Evolutionary conservation across 805 yeast species (phyloP).

Genomic region (Henningerozyma blattae): DNA sequence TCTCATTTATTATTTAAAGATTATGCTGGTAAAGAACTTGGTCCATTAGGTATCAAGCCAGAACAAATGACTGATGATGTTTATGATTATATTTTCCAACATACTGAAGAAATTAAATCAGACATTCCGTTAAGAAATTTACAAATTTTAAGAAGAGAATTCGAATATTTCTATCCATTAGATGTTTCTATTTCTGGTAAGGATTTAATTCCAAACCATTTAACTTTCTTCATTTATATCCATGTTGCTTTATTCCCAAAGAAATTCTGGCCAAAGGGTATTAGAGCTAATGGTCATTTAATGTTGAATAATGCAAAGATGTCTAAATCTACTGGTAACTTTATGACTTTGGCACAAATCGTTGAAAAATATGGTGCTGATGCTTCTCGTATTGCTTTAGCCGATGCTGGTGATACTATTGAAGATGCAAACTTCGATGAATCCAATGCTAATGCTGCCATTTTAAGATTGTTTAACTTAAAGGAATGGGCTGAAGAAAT

Average conservation of each 20-base stretch:
- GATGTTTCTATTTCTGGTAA: conserved; percentile 90
- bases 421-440: conserved; percentile 99
- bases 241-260: conserved; percentile 90
- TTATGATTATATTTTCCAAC: conserved; percentile 79
- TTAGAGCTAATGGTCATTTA: conserved; percentile 92
- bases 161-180: conserved; percentile 92
- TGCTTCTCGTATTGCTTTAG: conserved; percentile 92
- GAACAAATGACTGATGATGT: conserved; percentile 88
- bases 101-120: conserved; percentile 44
- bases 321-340: conserved; percentile 97
- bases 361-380: conserved; percentile 91
- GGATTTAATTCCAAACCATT: conserved; percentile 93
- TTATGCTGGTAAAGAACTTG: conserved; percentile 65
- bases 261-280: conserved; percentile 85
- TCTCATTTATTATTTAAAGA: conserved; percentile 78
- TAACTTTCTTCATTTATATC: conserved; percentile 87
- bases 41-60: conserved; percentile 62
- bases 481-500: conserved; percentile 93
- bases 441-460: conserved; percentile 92
- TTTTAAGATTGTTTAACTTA: conserved; percentile 79
- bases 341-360: conserved; percentile 78
- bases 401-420: conserved; percentile 95
- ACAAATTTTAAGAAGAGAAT: conserved; percentile 75
- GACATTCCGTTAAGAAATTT: conserved; percentile 58
- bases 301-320: conserved; percentile 92